Percentiles rank a stretch among this genome's conserved stretches.
These are phyloP conservation scores for Colletotrichum abscissum DNA, from an alignment of 2,329 filamentous ascomycete genomes.

Conservation along the genomic window DNA sequence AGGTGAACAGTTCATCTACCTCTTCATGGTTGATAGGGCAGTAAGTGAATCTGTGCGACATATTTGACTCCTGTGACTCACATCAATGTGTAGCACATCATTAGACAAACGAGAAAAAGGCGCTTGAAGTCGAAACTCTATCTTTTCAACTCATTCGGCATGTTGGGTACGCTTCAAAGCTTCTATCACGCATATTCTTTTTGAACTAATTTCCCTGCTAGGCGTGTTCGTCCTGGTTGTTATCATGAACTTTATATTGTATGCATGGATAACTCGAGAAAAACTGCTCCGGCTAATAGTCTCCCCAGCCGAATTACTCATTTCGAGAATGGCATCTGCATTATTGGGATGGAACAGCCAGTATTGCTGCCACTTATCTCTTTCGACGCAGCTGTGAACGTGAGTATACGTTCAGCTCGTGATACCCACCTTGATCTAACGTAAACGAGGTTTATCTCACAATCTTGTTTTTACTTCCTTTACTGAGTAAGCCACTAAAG, in stretches of 20 bases:
- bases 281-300: not conserved
- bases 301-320: conserved; percentile 11
- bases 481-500: not conserved
- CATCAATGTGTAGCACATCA: conserved; percentile 10
- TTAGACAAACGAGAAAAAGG: conserved; percentile 21
- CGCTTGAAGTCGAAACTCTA: conserved; percentile 26
- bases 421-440: not conserved
- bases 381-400: conserved; percentile 28
- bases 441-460: conserved; percentile 19
- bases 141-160: conserved; percentile 20
- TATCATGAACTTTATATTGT: conserved; percentile 30
- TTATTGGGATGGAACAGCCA: conserved; percentile 6
- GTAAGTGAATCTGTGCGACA: not conserved
- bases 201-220: not conserved
- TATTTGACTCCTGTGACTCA: not conserved
- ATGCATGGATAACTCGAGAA: not conserved
- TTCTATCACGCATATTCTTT: fast-evolving
- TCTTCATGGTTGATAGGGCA: conserved; percentile 31
- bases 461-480: conserved; percentile 20
- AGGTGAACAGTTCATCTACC: conserved; percentile 17
- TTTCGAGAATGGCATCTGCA: conserved; percentile 12
- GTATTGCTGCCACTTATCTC: conserved; percentile 20
- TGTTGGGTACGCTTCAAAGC: conserved; percentile 6
- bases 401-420: not conserved
- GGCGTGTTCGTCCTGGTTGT: conserved; percentile 26